Base-by-base conservation (phyloP, 306 rosid species). In the Cicer chorassanicum region DNA sequence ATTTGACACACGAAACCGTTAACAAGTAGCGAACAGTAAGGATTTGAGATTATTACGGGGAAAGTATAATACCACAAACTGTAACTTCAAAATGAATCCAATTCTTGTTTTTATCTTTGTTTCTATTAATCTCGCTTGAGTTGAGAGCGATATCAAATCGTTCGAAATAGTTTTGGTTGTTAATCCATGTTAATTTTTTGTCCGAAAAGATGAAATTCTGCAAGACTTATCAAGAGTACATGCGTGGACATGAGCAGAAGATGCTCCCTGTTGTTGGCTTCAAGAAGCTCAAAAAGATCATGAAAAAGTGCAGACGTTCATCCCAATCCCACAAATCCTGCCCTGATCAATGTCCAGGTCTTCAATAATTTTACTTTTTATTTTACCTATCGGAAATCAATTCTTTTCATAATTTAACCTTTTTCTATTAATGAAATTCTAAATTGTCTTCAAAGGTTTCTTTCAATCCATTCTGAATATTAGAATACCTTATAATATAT, bases 251-350 rank as follows among this genome's bases (percentile, higher is more conserved):
- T 40, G 86, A 82, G 82, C 80, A 80, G 48, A 82, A 80, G 41
- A 82, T 86, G 46, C 86, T 88, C 2, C 98, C 96, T 19, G 92
- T 49, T 3, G 89, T 93, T 77, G 92, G 90, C 10, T 87, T 93
- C 85, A 93, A 93, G 81, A 89, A 91, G 40, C 94, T 86, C 45
- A 93, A 93, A 84, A 93, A 86, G 82, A 90, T 88, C 66, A 80
- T 93, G 83, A 93, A 91, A 77, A 91, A 61, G 15, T 93, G 97
- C 72, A 81, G 94, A 13, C 46, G 61, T 19, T 76, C 77, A 19
- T 85, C 76, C 49, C 84, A 80, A 2, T 56, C 87, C 6, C 40
- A 43, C 9, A 78, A 39, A 4, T 40, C 86, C 0, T 92, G 97
- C 65, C 89, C 93, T 19, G 81, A 86, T 72, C 86, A 78, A 14